Base-by-base conservation (phyloP, 2,329 filamentous ascomycete species). In the Claviceps sp. region DNA sequence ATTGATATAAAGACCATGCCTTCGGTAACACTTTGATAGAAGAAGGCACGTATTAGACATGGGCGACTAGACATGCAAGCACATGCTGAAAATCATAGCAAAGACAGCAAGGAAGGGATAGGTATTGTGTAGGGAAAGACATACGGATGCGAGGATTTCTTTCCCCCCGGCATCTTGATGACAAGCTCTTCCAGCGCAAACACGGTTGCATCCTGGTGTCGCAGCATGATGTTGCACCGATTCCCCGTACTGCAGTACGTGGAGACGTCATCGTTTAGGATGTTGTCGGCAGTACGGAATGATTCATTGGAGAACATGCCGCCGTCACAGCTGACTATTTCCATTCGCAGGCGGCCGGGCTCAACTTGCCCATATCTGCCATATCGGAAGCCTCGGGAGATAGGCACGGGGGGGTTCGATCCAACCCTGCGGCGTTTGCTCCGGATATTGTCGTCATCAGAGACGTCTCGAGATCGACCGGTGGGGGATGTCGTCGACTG, bases 1-100 rank as follows among this genome's bases (percentile, higher is more conserved):
- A 96, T 95, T 45, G 87, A 80, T 29, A 97, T 77, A 62, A 96
- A 96, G 1, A 97, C 79, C 77, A 96, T 84, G 45, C 93, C 91
- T 75, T 95, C 86, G 67, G 91, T 84, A 50, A 95, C 83, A 50
- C 87, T 91, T 22, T 11, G 20, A 7, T 8, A 20, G 14, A 17
- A 34, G 9, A 42, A 39, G 26, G 20, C 2, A 7, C 29, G 4
- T 34, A 11, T 17, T 17, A 34, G 16, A 34, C 14, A 22, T 29
- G 38, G 23, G 5, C 7, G 5, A 37, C 5, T 9, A 8, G 14
- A 17, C 22, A 26, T 11, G 53, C 20, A 17, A 43, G 37, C 20
- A 49, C 42, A 29, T 47, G 37, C 16, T 20, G 2, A 39, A 20
- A 47, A 8, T 34, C 14, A 13, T 4, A 39, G 36, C 17, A 17